Evolutionary conservation across 257 asterid species (phyloP), one percentile per base, ranked within the genome.

Genomic region (Echites panduratus): DNA sequence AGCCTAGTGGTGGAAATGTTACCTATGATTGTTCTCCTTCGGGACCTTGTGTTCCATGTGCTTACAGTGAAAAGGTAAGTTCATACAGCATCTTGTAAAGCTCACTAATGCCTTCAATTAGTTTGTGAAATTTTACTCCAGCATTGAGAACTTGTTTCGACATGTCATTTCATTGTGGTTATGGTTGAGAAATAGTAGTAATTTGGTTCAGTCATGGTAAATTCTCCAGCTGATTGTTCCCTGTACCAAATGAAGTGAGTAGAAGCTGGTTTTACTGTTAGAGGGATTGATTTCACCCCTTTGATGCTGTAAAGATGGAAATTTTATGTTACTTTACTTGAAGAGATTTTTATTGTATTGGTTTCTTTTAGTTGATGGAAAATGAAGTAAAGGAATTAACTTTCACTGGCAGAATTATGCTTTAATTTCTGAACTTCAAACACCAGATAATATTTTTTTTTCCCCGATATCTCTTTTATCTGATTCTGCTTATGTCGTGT

Each of bases 21-120:
- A 88, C 92, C 56, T 94, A 84, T 68, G 97, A 89, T 75, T 94
- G 99, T 85, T 88, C 97, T 58, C 99, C 96, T 78, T 91, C 97
- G 29, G 99, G 99, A 50, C 97, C 99, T 71, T 94, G 99, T 79
- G 84, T 94, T 54, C 92, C 93, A 16, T 94, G 99, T 79, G 83
- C 90, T 70, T 91, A 90, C 75, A 74, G 96, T 66, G 99, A 91
- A 75, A 94, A 91, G 99, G 99, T 92, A 7, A 53, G 27, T 19
- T 41, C 24, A 4, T 26, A n/a, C 38, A 52, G n/a, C n/a, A 14
- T 32, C 16, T 41, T 35, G 4, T 27, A 38, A 44, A 43, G n/a
- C 44, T 3, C 12, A 29, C 5, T 19, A 32, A 16, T 16, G 44
- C 29, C 26, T 20, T 64, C 32, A n/a, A 3, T 32, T 20, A 12